phyloP scores from a whole-genome alignment of 768 basidiomycete species.

The Coprinopsis marcescibilis region DNA sequence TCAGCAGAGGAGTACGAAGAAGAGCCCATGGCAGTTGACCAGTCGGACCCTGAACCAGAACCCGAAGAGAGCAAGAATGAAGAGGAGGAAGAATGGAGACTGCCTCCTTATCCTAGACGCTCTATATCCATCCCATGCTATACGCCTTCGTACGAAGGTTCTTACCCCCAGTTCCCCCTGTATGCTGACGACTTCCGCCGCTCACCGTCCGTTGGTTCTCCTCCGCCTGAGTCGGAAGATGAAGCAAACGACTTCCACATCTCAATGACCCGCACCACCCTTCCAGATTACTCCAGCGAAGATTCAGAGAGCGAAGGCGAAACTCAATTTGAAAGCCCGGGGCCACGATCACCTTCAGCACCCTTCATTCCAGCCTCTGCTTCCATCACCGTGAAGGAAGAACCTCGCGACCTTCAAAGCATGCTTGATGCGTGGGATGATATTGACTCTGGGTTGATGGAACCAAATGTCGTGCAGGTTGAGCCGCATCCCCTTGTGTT shows the following conservation, averaged over 20 bases:
- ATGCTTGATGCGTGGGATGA: conserved; percentile 70
- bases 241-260: conserved; percentile 48
- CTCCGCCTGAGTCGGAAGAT: conserved; percentile 68
- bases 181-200: conserved; percentile 36
- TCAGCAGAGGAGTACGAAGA: conserved; percentile 24
- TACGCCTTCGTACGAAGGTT: conserved; percentile 39
- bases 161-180: conserved; percentile 24
- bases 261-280: conserved; percentile 36
- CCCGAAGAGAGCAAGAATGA: conserved; percentile 13
- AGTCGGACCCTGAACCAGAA: conserved; percentile 32
- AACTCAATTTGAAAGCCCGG: conserved; percentile 58
- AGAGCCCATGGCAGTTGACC: conserved; percentile 37
- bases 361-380: conserved; percentile 28
- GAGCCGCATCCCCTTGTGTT: conserved; percentile 18
- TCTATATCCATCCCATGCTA: conserved; percentile 54
- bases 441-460: conserved; percentile 41
- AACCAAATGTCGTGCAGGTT: conserved; percentile 39
- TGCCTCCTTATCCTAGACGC: conserved; percentile 52
- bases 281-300: conserved; percentile 18
- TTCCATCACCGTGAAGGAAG: conserved; percentile 48
- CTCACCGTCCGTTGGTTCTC: conserved; percentile 60
- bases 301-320: conserved; percentile 53
- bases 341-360: conserved; percentile 57
- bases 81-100: conserved; percentile 41
- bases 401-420: conserved; percentile 55